Evolutionary conservation across 2,329 filamentous ascomycete genomes (phyloP).

Genomic region (Scedosporium dehoogii): DNA sequence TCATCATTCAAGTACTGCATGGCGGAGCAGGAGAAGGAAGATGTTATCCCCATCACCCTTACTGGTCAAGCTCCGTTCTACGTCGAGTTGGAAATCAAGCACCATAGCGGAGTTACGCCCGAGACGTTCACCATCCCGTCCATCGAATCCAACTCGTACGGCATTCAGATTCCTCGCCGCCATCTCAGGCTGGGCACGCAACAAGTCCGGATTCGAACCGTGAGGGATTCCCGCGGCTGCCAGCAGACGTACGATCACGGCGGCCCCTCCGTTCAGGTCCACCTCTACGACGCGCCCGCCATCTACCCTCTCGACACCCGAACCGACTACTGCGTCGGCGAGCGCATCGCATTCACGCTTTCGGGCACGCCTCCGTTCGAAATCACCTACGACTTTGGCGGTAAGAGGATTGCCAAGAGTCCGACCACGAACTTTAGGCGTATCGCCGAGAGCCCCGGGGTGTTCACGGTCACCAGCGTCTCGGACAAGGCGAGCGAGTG

Average conservation of each 20-base stretch:
- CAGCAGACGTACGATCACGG: conserved; percentile 64
- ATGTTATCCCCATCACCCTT: conserved; percentile 78
- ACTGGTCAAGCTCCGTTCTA: conserved; percentile 80
- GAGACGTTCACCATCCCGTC: conserved; percentile 75
- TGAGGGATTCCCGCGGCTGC: conserved; percentile 80
- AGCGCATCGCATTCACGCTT: conserved; percentile 84
- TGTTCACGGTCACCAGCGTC: conserved; percentile 78
- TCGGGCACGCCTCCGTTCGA: conserved; percentile 88
- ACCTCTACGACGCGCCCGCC: conserved; percentile 85
- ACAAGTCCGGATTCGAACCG: conserved; percentile 77
- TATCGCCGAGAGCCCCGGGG: conserved; percentile 82
- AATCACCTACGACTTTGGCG: conserved; percentile 83
- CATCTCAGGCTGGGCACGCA: conserved; percentile 84
- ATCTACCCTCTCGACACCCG: conserved; percentile 81
- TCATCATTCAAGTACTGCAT: conserved; percentile 95
- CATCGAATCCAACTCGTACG: conserved; percentile 64
- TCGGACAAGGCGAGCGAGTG: conserved; percentile 85
- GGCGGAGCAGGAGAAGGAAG: conserved; percentile 69
- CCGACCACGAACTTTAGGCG: conserved; percentile 79
- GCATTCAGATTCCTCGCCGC: conserved; percentile 74
- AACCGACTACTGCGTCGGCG: conserved; percentile 87
- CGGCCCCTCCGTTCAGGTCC: conserved; percentile 73
- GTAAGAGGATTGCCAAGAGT: conserved; percentile 68
- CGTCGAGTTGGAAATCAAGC: conserved; percentile 86
- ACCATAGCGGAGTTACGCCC: conserved; percentile 68